phyloP scores from a whole-genome alignment of 306 rosid genomes.

The Fragaria vesca region DNA sequence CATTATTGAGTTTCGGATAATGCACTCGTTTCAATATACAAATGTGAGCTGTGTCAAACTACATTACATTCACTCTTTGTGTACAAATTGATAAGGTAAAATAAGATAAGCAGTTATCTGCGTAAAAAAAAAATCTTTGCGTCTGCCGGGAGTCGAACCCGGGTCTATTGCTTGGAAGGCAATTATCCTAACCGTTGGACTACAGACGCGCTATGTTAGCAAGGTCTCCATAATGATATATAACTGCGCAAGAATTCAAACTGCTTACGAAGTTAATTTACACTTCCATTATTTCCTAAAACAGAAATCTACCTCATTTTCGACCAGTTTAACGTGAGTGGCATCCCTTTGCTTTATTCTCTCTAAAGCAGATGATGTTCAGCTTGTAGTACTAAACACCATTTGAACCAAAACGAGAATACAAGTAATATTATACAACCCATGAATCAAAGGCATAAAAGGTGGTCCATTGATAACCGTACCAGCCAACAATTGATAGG shows the following conservation, averaged over 20 bases:
- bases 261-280: no score
- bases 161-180: slow-evolving; percentile 48
- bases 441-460: not conserved
- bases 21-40: no score
- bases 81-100: no score
- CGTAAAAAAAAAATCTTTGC: not conserved
- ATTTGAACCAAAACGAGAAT: not conserved
- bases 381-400: not conserved
- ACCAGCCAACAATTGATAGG: slow-evolving; percentile 3
- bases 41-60: not conserved
- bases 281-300: no score
- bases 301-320: no score
- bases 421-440: no score
- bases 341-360: not conserved
- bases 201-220: slow-evolving; percentile 7
- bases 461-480: not conserved
- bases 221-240: not conserved
- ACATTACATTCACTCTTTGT: not conserved
- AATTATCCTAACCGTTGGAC: slow-evolving; percentile 50
- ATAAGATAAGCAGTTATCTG: no score
- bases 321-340: no score
- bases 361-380: not conserved
- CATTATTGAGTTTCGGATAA: not conserved
- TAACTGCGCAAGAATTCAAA: no score
- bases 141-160: slow-evolving; percentile 45